phyloP scores from a whole-genome alignment of 2,329 filamentous ascomycete genomes.

The Fusarium sp. region DNA sequence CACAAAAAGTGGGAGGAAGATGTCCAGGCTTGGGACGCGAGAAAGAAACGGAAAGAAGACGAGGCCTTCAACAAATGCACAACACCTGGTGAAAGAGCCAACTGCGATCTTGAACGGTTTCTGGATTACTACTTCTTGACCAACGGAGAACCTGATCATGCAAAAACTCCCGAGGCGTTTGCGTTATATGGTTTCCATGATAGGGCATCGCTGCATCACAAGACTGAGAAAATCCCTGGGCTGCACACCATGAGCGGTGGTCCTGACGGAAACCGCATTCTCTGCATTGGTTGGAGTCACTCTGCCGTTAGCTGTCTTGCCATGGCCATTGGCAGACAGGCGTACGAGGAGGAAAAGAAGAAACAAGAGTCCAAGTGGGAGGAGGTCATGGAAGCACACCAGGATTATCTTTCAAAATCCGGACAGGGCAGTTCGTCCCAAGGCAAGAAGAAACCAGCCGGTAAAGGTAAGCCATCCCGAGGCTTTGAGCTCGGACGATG shows the following conservation, averaged over 20 bases:
- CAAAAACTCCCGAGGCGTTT: conserved; percentile 3
- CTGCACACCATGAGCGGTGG: not conserved
- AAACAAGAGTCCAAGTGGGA: not conserved
- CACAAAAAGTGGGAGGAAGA: not conserved
- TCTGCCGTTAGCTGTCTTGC: not conserved
- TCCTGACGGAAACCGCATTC: not conserved
- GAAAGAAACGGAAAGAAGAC: conserved; percentile 4
- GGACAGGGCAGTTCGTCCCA: not conserved
- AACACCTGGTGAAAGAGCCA: conserved; percentile 6
- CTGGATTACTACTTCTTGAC: conserved; percentile 21
- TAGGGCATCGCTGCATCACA: not conserved
- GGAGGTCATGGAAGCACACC: conserved; percentile 1
- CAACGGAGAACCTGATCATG: conserved; percentile 6
- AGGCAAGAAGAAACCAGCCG: not conserved
- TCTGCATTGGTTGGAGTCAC: conserved; percentile 13
- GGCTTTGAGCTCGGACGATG: conserved; percentile 9
- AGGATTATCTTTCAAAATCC: not conserved
- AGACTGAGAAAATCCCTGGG: not conserved
- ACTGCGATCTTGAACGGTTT: not conserved
- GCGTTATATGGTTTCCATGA: not conserved
- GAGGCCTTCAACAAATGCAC: conserved; percentile 3
- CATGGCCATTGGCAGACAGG: not conserved
- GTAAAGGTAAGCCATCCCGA: not conserved
- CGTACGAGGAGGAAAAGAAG: not conserved
- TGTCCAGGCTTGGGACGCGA: not conserved